Evolutionary conservation across 139 green algal genomes (phyloP).

Genomic region (Chlamydomonas urium): DNA sequence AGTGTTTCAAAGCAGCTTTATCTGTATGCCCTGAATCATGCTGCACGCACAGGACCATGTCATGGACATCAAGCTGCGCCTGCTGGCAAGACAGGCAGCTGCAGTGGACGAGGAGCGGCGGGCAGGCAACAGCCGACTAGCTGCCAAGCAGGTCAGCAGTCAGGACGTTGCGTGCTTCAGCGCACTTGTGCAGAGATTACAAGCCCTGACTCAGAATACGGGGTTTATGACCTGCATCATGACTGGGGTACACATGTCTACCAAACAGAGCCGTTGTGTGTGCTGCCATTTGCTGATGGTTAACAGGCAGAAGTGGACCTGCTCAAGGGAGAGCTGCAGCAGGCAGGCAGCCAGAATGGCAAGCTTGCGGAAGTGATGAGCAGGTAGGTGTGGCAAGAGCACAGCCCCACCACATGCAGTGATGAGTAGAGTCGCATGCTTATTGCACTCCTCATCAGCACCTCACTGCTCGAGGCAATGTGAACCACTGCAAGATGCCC

Average conservation of each 20-base stretch:
- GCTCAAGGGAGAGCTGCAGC: neutral
- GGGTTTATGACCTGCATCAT: too few relatives aligned
- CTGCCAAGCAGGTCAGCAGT: constrained; percentile 21
- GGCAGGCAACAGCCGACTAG: neutral
- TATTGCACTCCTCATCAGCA: too few relatives aligned
- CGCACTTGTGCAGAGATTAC: too few relatives aligned
- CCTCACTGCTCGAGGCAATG: too few relatives aligned
- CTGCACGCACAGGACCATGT: constrained; percentile 32
- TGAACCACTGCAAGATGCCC: too few relatives aligned
- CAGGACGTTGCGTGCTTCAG: too few relatives aligned
- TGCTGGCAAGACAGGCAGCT: constrained; percentile 16
- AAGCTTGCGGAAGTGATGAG: neutral
- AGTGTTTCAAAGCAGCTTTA: neutral
- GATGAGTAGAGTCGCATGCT: too few relatives aligned
- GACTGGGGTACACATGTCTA: too few relatives aligned
- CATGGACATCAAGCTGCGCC: constrained; percentile 30
- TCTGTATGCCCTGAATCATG: neutral
- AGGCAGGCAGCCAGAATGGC: neutral
- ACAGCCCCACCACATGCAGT: too few relatives aligned
- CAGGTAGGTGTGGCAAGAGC: neutral
- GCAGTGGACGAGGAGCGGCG: constrained; percentile 30
- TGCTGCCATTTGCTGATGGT: too few relatives aligned
- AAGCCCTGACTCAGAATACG: too few relatives aligned
- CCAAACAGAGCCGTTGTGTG: too few relatives aligned
- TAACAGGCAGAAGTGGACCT: neutral